These are phyloP conservation scores for Solanum chmielewskii DNA, from an alignment of 257 asterid species.

Conservation along the genomic window DNA sequence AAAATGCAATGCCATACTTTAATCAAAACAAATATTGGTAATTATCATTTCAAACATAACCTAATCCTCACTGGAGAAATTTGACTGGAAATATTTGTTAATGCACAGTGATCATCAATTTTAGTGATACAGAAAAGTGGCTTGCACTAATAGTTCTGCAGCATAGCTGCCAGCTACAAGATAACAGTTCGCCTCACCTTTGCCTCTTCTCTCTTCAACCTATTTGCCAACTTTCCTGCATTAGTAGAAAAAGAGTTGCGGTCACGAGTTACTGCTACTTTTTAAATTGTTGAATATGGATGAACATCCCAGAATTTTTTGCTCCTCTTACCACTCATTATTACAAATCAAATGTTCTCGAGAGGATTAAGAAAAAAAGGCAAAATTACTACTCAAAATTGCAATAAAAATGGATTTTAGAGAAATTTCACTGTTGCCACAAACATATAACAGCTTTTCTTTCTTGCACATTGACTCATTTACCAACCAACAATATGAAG, in stretches of 20 bases:
- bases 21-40: background rate
- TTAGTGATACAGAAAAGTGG: background rate
- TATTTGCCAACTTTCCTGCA: constrained; percentile 88
- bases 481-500: background rate
- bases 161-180: background rate
- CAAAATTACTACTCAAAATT: background rate
- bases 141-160: background rate
- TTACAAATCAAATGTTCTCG: background rate
- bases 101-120: background rate
- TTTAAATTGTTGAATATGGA: background rate
- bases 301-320: background rate
- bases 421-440: background rate
- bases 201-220: constrained; percentile 85
- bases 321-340: background rate
- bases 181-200: constrained; percentile 41
- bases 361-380: background rate
- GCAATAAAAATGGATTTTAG: background rate
- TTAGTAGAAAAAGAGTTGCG: background rate
- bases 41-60: background rate
- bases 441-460: background rate
- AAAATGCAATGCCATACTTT: background rate
- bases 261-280: background rate
- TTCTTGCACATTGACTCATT: background rate
- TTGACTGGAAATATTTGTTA: background rate
- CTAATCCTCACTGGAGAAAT: background rate